A percentile compares a stretch with the other conserved stretches of the same genome.
Conservation (phyloP, 2,329 filamentous ascomycete species). For the Fusarium caatingaense region DNA sequence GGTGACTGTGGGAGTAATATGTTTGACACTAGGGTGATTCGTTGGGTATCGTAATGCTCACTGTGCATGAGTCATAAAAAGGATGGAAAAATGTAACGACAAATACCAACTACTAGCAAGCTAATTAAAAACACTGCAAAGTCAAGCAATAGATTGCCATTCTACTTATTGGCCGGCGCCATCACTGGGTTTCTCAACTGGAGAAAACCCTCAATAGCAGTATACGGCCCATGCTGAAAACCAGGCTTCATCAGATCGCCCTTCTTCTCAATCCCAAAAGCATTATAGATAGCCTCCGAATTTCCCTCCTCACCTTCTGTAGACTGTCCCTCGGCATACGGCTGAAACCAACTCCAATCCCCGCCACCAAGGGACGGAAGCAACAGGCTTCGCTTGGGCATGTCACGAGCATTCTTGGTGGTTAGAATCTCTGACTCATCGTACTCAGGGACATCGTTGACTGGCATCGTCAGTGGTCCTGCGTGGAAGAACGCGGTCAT, state of each 20-base stretch:
- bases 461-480: slow-evolving; percentile 44
- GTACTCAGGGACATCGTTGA: slow-evolving; percentile 30
- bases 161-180: neutral
- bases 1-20: too few relatives aligned
- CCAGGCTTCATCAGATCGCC: neutral
- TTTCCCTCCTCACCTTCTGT: neutral
- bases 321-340: slow-evolving; percentile 33
- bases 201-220: slow-evolving; percentile 22
- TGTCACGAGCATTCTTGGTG: neutral
- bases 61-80: too few relatives aligned
- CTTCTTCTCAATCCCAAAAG: neutral
- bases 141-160: neutral
- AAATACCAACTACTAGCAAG: too few relatives aligned
- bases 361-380: slow-evolving; percentile 39
- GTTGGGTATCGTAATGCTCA: too few relatives aligned
- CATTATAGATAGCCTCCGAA: neutral
- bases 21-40: too few relatives aligned
- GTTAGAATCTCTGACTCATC: neutral
- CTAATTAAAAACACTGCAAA: too few relatives aligned
- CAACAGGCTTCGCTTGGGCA: slow-evolving; percentile 3
- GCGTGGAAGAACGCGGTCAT: slow-evolving; percentile 57
- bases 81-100: too few relatives aligned
- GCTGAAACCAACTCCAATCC: slow-evolving; percentile 52
- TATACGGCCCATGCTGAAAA: slow-evolving; percentile 15
- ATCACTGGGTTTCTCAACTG: slow-evolving; percentile 6